phyloP scores from a whole-genome alignment of 768 basidiomycete genomes.

The Hortiboletus flavorubellus region DNA sequence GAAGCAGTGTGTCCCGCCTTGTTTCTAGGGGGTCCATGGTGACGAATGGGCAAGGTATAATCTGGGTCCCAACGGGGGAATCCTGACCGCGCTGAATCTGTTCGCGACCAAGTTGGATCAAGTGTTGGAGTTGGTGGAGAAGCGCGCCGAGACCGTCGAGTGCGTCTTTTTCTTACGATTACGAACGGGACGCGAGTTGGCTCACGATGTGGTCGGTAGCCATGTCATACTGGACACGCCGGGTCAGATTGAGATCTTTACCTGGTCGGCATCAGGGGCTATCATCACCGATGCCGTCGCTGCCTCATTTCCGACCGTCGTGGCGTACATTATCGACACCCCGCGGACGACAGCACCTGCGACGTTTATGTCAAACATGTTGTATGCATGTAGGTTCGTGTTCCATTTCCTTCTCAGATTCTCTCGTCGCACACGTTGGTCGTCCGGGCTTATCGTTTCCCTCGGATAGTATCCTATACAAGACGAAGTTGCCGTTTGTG shows the following conservation, averaged over 20 bases:
- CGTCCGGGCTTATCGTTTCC: not conserved
- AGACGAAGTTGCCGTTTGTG: conserved; percentile 95
- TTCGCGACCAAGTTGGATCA: conserved; percentile 99
- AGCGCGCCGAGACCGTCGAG: conserved; percentile 85
- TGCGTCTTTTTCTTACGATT: conserved; percentile 38
- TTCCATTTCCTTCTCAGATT: not conserved
- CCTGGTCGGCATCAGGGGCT: conserved; percentile 98
- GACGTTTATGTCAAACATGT: conserved; percentile 99
- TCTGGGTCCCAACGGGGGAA: conserved; percentile 96
- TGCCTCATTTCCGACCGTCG: conserved; percentile 86
- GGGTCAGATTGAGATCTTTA: conserved; percentile 99
- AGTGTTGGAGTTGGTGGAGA: conserved; percentile 88
- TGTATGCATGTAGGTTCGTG: conserved; percentile 90
- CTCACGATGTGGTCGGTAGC: conserved; percentile 38
- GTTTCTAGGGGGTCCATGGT: conserved; percentile 14
- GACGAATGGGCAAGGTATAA: conserved; percentile 69
- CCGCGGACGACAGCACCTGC: conserved; percentile 92
- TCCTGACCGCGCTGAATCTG: conserved; percentile 92
- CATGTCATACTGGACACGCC: conserved; percentile 96
- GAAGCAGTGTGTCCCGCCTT: conserved; percentile 85
- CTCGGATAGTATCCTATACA: conserved; percentile 81
- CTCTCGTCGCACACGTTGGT: not conserved
- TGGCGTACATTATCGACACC: conserved; percentile 97
- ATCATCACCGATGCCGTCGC: conserved; percentile 98
- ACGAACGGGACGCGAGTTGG: not conserved